A percentile compares a stretch with the other conserved stretches of the same genome.
phyloP scores from a whole-genome alignment of 345 rosid species.

The Eucalyptus sp. region DNA sequence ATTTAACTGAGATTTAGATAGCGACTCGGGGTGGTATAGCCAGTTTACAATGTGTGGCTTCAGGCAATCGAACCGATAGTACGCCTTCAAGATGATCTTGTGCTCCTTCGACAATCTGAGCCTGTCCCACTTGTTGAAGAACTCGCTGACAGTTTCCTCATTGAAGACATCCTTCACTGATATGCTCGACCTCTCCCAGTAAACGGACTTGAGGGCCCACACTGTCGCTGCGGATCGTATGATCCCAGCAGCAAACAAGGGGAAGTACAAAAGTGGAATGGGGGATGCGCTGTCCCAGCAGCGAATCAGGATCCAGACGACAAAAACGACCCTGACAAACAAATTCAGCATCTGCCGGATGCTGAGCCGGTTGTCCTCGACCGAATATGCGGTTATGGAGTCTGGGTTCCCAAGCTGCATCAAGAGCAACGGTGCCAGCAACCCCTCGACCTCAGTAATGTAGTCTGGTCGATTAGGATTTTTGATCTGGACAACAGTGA shows the following conservation, averaged over 20 bases:
- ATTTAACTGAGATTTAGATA: neutral
- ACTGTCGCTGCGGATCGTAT: neutral
- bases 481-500: neutral
- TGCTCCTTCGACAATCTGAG: neutral
- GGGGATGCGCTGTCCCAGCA: constrained; percentile 1
- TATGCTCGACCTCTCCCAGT: neutral
- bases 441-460: neutral
- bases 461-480: neutral
- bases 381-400: constrained; percentile 4
- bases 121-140: neutral
- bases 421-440: constrained; percentile 9
- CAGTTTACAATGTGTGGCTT: neutral
- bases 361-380: constrained; percentile 6
- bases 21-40: neutral
- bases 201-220: constrained; percentile 2
- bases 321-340: neutral
- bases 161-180: neutral
- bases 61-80: neutral
- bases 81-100: neutral
- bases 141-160: neutral
- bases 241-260: constrained; percentile 1
- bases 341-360: neutral
- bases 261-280: neutral
- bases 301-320: neutral
- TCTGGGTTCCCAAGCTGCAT: constrained; percentile 7